phyloP scores from a whole-genome alignment of 306 rosid species.

The Rosa rugosa region DNA sequence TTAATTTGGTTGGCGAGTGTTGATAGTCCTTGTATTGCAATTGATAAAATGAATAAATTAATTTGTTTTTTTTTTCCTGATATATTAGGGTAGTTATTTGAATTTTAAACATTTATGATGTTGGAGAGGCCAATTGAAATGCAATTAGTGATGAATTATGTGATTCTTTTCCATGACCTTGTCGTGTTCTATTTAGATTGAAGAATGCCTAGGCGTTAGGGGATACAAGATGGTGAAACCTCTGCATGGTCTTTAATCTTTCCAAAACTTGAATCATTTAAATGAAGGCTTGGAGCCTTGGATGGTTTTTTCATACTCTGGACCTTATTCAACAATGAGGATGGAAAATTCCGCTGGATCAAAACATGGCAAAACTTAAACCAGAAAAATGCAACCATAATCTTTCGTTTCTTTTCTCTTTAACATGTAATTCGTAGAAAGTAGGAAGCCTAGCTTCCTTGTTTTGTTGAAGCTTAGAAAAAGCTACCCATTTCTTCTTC shows the following conservation, averaged over 20 bases:
- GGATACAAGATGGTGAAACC: neutral
- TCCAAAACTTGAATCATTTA: neutral
- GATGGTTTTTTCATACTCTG: neutral
- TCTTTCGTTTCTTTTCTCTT: no score
- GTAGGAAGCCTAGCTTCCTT: no score
- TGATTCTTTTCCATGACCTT: neutral
- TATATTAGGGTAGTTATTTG: neutral
- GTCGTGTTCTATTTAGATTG: neutral
- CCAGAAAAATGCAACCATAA: no score
- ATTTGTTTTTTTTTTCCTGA: neutral
- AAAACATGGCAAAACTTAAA: no score
- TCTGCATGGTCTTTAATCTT: neutral
- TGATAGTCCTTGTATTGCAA: neutral
- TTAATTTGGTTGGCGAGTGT: neutral
- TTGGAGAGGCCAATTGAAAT: neutral
- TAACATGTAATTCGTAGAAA: no score
- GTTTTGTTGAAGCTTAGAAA: no score
- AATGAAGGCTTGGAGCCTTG: neutral
- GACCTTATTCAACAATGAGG: no score
- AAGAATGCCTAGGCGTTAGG: neutral
- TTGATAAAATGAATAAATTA: neutral
- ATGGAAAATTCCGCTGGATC: no score
- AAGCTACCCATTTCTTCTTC: no score
- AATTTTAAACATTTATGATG: neutral
- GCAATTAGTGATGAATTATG: neutral